These are phyloP conservation scores for Alternaria brassicicola DNA, from an alignment of 2,329 filamentous ascomycete species.

Conservation along the genomic window DNA sequence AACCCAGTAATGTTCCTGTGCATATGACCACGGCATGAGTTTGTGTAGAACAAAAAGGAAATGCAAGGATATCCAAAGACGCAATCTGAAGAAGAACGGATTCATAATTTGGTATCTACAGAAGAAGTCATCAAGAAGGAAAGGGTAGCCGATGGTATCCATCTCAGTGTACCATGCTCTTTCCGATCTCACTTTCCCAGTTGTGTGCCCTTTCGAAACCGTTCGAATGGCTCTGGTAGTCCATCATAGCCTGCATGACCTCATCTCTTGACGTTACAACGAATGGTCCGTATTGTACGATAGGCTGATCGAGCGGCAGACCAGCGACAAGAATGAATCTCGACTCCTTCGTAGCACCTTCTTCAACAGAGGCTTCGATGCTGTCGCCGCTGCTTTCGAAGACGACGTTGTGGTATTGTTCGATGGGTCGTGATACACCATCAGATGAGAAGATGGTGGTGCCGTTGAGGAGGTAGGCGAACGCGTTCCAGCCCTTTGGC, in stretches of 20 bases:
- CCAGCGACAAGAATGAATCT: constrained; percentile 77
- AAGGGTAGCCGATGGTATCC: background rate
- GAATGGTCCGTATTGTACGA: constrained; percentile 51
- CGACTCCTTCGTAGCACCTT: constrained; percentile 63
- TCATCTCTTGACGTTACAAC: constrained; percentile 46
- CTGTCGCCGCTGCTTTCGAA: constrained; percentile 81
- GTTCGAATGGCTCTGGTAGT: constrained; percentile 46
- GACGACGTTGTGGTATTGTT: constrained; percentile 84
- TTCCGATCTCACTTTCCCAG: constrained; percentile 76
- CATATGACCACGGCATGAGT: no score
- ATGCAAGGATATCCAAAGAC: background rate
- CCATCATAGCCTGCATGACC: constrained; percentile 48
- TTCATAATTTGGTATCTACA: background rate
- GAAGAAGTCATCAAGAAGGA: background rate
- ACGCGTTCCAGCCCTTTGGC: constrained; percentile 85
- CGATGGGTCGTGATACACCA: constrained; percentile 54
- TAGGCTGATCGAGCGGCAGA: constrained; percentile 58
- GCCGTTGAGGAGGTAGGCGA: constrained; percentile 84
- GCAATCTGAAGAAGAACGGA: background rate
- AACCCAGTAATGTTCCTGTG: no score
- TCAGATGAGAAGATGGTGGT: constrained; percentile 62
- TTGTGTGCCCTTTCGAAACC: constrained; percentile 68
- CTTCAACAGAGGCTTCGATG: constrained; percentile 72
- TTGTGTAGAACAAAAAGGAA: background rate
- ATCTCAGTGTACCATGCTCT: constrained; percentile 40